phyloP scores from a whole-genome alignment of 345 rosid species.

The Boechera stricta region DNA sequence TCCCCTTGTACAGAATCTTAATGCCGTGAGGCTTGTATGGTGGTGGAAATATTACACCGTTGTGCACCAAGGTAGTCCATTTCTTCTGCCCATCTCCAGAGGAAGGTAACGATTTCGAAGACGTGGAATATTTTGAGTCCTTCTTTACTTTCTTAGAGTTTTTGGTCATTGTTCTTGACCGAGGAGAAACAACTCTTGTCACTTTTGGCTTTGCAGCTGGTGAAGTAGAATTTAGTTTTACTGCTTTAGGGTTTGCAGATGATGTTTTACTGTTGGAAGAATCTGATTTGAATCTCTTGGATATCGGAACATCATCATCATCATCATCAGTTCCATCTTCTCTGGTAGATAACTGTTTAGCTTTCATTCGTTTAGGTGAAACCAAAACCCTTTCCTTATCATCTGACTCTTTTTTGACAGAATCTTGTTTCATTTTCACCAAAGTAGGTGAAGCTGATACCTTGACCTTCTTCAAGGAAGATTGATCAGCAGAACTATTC shows the following conservation, averaged over 20 bases:
- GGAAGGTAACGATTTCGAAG: constrained; percentile 69
- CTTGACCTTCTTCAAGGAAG: constrained; percentile 71
- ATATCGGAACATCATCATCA: constrained; percentile 74
- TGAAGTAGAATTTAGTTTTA: constrained; percentile 53
- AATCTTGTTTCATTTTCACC: constrained; percentile 55
- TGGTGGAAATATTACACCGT: constrained; percentile 96
- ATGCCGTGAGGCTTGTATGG: constrained; percentile 85
- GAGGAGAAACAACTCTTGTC: constrained; percentile 58
- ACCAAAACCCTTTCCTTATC: constrained; percentile 35
- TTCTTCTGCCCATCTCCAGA: constrained; percentile 97
- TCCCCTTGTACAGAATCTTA: constrained; percentile 84
- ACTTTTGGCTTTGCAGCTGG: constrained; percentile 57
- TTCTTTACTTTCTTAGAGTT: constrained; percentile 63
- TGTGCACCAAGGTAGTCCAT: constrained; percentile 96
- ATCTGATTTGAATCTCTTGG: constrained; percentile 67
- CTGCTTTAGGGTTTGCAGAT: constrained; percentile 58
- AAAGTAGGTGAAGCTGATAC: constrained; percentile 53
- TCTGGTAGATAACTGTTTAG: constrained; percentile 38
- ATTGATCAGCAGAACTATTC: constrained; percentile 51
- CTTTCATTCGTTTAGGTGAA: constrained; percentile 36
- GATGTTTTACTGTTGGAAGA: constrained; percentile 56
- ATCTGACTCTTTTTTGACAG: constrained; percentile 54
- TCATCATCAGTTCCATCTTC: constrained; percentile 64
- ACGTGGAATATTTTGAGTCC: constrained; percentile 64
- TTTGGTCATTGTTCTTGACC: constrained; percentile 56